Base-by-base conservation (phyloP, 2,329 filamentous ascomycete species). In the Pseudopyricularia javanii region DNA sequence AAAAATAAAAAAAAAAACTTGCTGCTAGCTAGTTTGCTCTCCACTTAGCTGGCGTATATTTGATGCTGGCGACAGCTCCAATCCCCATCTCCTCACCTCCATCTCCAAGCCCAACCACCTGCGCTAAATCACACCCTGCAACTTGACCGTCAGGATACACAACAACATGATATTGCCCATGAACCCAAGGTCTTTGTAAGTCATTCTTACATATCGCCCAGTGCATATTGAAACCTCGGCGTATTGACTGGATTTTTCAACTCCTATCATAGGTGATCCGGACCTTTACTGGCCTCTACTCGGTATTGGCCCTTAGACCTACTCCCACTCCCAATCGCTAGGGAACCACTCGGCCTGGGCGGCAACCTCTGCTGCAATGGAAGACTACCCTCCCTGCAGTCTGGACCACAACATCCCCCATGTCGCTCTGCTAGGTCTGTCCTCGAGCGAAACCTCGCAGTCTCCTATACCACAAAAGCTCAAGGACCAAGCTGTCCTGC, bases 321-420 rank as follows among this genome's bases (percentile, higher is more conserved):
- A 26, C 40, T 20, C 24, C 15, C 17, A 43, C 17, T 12, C 12
- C 11, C 40, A 6, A 45, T 30, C 28, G 28, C 28, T 24, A 45
- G 15, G 40, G 40, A 26, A 4, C n/a, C 49, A 28, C 33, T 32
- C 49, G 22, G 12, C 20, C 9, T 24, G 28, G 33, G 11, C 33
- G 49, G 32, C 15, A n/a, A 33, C 47, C 33, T 37, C 14, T 33
- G 37, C 40, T 20, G 45, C 30, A 30, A 93, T 93, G 88, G 86
- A 93, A 68, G 86, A 79, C 61, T 91, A 89, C 69, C 86, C 87
- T 53, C 66, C 72, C 54, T 85, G 85, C 68, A 95, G 91, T 72
- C 75, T 95, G 66, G 81, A 84, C 65, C 90, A 93, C 70, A 94
- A 93, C 69, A 77, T 94, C 61, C 91, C 91, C 34, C 77, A 95